Conservation (phyloP, 148 eudicot genomes). For the Cornus controversa region DNA sequence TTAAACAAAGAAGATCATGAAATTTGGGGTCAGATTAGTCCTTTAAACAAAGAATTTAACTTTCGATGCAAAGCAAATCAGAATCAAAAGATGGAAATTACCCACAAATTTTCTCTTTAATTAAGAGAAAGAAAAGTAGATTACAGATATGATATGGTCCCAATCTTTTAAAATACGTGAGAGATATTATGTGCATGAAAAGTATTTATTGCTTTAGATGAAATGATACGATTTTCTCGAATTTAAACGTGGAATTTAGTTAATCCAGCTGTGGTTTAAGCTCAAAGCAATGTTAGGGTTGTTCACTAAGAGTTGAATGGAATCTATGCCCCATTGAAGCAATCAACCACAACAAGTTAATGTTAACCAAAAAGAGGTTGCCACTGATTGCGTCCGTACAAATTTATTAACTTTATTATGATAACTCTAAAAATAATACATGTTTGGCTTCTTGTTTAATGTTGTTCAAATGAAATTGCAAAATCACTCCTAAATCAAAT, state of each 20-base stretch:
- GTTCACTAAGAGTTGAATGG: constrained; percentile 1
- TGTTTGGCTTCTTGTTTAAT: background rate
- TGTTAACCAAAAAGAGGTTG: background rate
- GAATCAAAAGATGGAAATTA: constrained; percentile 4
- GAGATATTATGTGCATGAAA: background rate
- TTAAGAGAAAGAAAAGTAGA: background rate
- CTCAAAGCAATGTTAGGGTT: background rate
- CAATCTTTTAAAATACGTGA: background rate
- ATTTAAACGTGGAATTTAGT: background rate
- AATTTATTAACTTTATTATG: constrained; percentile 1
- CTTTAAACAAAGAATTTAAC: background rate
- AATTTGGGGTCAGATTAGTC: background rate
- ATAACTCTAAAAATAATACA: background rate
- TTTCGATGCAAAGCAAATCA: background rate
- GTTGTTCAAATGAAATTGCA: too few species aligned
- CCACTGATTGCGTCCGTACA: background rate
- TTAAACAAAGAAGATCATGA: background rate
- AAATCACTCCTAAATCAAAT: background rate
- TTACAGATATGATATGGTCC: background rate
- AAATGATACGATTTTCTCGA: background rate
- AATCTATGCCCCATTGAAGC: background rate
- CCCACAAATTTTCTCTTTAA: background rate
- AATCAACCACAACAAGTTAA: background rate
- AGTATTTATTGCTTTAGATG: background rate
- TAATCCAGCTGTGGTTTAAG: background rate